Evolutionary conservation across 352 stramenopile species (phyloP).

Genomic region (Pythium diclinum): DNA sequence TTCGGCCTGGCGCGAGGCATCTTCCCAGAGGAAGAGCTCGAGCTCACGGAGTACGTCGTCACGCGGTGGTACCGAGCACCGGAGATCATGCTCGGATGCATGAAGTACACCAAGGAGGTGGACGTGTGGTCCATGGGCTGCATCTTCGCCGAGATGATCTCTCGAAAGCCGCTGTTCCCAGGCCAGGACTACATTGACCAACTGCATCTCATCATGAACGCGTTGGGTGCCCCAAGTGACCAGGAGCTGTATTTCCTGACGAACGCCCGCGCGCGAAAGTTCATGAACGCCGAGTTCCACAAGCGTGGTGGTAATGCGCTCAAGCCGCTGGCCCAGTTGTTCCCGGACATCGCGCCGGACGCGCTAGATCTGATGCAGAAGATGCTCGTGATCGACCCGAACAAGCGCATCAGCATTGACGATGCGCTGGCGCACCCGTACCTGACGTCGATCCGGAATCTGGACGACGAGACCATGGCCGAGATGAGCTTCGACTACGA

Average conservation of each 20-base stretch:
- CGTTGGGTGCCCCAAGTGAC: constrained; percentile 93
- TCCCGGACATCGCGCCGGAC: constrained; percentile 54
- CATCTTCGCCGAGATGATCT: constrained; percentile 99
- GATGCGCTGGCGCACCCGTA: constrained; percentile 90
- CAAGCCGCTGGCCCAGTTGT: constrained; percentile 73
- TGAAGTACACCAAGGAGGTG: constrained; percentile 84
- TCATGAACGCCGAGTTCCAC: constrained; percentile 81
- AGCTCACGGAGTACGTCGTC: constrained; percentile 82
- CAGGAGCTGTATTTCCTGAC: constrained; percentile 97
- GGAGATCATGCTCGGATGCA: constrained; percentile 81
- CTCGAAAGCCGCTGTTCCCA: constrained; percentile 96
- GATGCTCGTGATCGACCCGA: constrained; percentile 92
- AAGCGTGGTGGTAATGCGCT: constrained; percentile 61
- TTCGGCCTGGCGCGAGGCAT: constrained; percentile 82
- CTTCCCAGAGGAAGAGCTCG: constrained; percentile 66
- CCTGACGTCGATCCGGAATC: constrained; percentile 84
- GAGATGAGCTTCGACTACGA: constrained; percentile 76
- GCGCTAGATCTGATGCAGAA: constrained; percentile 88
- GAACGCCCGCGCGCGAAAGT: constrained; percentile 82
- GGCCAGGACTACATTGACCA: constrained; percentile 94
- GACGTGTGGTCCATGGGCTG: constrained; percentile 98
- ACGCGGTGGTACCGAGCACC: constrained; percentile 68
- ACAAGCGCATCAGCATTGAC: constrained; percentile 88
- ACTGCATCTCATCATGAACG: constrained; percentile 96
- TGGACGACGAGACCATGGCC: constrained; percentile 85